Evolutionary conservation across 768 basidiomycete species (phyloP).

Genomic region (Boletus sensibilis): DNA sequence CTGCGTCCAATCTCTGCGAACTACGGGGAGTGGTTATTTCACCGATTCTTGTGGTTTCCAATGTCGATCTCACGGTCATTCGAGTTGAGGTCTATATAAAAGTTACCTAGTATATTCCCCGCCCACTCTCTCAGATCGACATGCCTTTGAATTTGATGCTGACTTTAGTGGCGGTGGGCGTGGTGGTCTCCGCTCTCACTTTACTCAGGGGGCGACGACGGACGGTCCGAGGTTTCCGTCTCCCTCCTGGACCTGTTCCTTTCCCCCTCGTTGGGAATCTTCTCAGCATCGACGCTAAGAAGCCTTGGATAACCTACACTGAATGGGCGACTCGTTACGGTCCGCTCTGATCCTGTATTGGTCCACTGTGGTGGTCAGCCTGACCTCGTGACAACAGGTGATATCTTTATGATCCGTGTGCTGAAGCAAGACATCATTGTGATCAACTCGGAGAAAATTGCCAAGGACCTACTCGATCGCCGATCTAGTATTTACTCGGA

Average conservation of each 20-base stretch:
- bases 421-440: conserved; percentile 25
- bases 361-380: neutral
- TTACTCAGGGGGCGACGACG: conserved; percentile 5
- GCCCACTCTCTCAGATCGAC: neutral
- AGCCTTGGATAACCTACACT: conserved; percentile 22
- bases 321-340: conserved; percentile 20
- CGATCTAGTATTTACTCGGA: conserved; percentile 31
- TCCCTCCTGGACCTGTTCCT: conserved; percentile 19
- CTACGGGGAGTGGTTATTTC: neutral
- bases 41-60: neutral
- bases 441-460: conserved; percentile 26
- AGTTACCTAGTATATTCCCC: neutral
- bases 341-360: neutral
- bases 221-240: neutral
- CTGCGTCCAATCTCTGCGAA: neutral
- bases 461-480: conserved; percentile 29
- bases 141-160: neutral
- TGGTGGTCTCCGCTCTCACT: neutral
- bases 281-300: conserved; percentile 14
- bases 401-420: conserved; percentile 22
- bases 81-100: neutral
- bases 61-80: neutral
- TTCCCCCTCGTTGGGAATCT: conserved; percentile 19
- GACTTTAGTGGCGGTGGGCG: neutral
- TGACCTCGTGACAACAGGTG: conserved; percentile 9